Conservation (phyloP, 768 basidiomycete genomes). For the Leccinum subgranulosum region DNA sequence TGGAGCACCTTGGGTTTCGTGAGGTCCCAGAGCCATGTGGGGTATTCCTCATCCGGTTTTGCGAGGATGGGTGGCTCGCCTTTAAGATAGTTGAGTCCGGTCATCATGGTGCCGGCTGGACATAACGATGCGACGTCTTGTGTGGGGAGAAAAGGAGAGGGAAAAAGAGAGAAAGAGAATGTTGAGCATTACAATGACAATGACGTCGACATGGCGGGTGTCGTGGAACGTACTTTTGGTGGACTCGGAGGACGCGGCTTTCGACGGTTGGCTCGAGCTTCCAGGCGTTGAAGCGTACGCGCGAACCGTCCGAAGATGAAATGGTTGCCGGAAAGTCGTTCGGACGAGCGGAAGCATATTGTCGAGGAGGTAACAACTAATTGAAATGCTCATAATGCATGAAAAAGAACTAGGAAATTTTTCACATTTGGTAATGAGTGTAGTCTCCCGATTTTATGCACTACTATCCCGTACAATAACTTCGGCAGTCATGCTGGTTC, state of each 20-base stretch:
- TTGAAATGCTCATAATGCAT: no score
- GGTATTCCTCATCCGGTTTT: slow-evolving; percentile 78
- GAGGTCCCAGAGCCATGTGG: slow-evolving; percentile 85
- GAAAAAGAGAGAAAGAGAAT: neutral
- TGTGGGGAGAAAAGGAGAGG: neutral
- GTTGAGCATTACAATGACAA: neutral
- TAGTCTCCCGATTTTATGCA: no score
- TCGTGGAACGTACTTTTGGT: slow-evolving; percentile 17
- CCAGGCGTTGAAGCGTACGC: slow-evolving; percentile 12
- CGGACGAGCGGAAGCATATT: slow-evolving; percentile 9
- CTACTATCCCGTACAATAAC: no score
- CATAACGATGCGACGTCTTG: slow-evolving; percentile 54
- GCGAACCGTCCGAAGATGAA: slow-evolving; percentile 10
- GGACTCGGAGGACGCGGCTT: slow-evolving; percentile 7
- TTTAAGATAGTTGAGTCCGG: slow-evolving; percentile 82
- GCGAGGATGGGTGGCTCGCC: slow-evolving; percentile 76
- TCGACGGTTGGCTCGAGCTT: neutral
- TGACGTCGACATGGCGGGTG: no score
- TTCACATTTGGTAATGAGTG: no score
- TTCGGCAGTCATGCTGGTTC: no score
- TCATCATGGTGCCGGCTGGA: slow-evolving; percentile 66
- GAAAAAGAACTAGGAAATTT: no score
- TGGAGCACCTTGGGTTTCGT: slow-evolving; percentile 56
- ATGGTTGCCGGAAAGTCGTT: slow-evolving; percentile 9
- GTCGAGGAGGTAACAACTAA: neutral